Percentiles rank a stretch among this genome's conserved stretches.
These are phyloP conservation scores for Hymenoscyphus occultus DNA, from an alignment of 2,329 filamentous ascomycete species.

Conservation along the genomic window DNA sequence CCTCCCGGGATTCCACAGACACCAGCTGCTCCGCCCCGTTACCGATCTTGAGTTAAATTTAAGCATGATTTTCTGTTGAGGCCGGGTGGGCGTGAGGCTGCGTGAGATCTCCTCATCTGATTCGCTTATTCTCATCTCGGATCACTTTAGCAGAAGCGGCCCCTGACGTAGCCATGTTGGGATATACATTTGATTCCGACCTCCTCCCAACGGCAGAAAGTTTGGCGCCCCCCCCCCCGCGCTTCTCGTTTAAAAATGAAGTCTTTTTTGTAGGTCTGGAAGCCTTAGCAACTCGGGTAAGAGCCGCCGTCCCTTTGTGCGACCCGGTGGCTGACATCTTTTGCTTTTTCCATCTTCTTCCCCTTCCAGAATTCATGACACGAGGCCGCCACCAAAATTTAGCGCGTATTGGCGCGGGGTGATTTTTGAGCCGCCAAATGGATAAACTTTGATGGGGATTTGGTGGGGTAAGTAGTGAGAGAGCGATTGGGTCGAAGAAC, in stretches of 20 bases:
- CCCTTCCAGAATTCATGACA: background rate
- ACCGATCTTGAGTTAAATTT: background rate
- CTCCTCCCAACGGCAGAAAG: background rate
- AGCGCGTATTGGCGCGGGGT: background rate
- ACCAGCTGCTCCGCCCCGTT: background rate
- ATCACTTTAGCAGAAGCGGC: background rate
- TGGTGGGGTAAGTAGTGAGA: background rate
- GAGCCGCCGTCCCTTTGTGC: background rate
- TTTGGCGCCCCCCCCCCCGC: background rate
- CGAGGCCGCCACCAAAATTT: background rate
- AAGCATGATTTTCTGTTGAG: background rate
- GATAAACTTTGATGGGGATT: background rate
- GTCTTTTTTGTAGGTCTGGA: background rate
- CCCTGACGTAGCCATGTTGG: background rate
- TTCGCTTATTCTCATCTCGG: background rate
- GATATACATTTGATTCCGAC: background rate
- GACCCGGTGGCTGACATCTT: background rate
- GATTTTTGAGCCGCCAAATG: background rate
- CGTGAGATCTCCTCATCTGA: background rate
- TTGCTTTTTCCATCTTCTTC: background rate
- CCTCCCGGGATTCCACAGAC: background rate
- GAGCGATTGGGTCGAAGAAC: background rate
- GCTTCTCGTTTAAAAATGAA: background rate
- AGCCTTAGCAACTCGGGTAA: background rate
- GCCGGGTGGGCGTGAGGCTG: background rate